A percentile compares a stretch with the other conserved stretches of the same genome.
Conservation (phyloP, 2,329 filamentous ascomycete genomes). For the Ramichloridium luteum region DNA sequence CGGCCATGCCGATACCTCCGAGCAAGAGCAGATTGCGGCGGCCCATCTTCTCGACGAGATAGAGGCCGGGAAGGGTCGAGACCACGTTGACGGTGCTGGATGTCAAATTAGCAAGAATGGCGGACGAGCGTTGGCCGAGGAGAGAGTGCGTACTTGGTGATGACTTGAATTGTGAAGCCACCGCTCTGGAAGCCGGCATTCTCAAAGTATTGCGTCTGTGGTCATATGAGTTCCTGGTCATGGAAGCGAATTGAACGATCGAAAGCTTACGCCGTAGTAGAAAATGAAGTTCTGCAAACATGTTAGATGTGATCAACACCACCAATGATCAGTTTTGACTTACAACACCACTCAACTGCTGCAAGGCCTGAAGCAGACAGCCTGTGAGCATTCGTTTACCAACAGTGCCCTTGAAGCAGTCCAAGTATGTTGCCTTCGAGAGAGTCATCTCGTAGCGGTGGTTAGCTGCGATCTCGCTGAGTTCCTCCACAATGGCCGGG, state of each 20-base stretch:
- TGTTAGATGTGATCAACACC: constrained; percentile 1
- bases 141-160: constrained; percentile 7
- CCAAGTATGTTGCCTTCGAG: constrained; percentile 47
- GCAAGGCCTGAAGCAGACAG: constrained; percentile 61
- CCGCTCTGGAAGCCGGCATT: constrained; percentile 16
- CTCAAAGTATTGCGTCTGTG: constrained; percentile 43
- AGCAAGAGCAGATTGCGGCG: constrained; percentile 60
- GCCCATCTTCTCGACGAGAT: constrained; percentile 55
- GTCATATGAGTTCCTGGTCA: constrained; percentile 58
- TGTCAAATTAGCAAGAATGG: background rate
- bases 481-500: constrained; percentile 50
- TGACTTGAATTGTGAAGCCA: constrained; percentile 12
- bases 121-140: background rate
- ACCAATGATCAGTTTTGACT: constrained; percentile 12
- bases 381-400: constrained; percentile 61
- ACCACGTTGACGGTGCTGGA: constrained; percentile 58
- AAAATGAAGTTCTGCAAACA: constrained; percentile 5
- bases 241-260: constrained; percentile 35
- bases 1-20: constrained; percentile 61
- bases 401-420: constrained; percentile 48
- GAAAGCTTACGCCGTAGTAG: constrained; percentile 2
- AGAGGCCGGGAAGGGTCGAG: constrained; percentile 56
- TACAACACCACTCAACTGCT: constrained; percentile 53
- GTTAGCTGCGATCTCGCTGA: constrained; percentile 78
- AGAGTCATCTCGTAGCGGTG: constrained; percentile 68